Evolutionary conservation across 805 yeast species (phyloP).

Genomic region (Tetrapisispora namnaoensis): DNA sequence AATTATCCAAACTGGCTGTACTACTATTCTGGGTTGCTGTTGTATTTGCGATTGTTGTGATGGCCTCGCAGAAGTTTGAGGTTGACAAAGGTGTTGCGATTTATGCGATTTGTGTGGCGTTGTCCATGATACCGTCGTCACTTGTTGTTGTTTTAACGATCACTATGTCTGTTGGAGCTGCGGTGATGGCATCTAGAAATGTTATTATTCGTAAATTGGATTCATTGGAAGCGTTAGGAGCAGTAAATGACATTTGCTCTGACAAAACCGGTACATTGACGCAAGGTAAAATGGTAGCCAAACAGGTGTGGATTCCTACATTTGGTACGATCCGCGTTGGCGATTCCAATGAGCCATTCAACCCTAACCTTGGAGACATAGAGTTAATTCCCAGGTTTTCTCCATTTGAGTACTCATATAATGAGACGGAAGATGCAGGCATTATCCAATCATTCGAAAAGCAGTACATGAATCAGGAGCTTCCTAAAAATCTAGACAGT

Average conservation of each 20-base stretch:
- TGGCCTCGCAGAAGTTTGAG: conserved; percentile 69
- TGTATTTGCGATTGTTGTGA: conserved; percentile 74
- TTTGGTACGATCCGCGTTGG: conserved; percentile 57
- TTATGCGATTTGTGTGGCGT: conserved; percentile 89
- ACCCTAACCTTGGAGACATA: conserved; percentile 92
- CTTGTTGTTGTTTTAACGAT: conserved; percentile 95
- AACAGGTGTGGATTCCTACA: conserved; percentile 73
- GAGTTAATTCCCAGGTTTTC: conserved; percentile 63
- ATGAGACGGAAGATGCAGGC: conserved; percentile 25
- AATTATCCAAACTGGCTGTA: conserved; percentile 68
- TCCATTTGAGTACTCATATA: conserved; percentile 29
- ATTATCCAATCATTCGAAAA: conserved; percentile 19
- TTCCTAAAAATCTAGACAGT: conserved; percentile 14
- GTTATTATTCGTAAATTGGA: conserved; percentile 93
- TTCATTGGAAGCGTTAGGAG: conserved; percentile 87
- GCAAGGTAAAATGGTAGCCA: conserved; percentile 83
- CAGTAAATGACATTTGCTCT: conserved; percentile 86
- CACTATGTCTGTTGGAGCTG: conserved; percentile 89
- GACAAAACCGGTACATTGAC: conserved; percentile 90
- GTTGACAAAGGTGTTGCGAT: conserved; percentile 79
- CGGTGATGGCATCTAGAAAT: conserved; percentile 87
- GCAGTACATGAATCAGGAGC: conserved; percentile 8
- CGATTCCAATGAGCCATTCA: conserved; percentile 65
- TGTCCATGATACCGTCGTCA: conserved; percentile 98
- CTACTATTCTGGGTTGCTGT: conserved; percentile 66